These are phyloP conservation scores for Daldinia childiae DNA, from an alignment of 495 filamentous ascomycete species.

Conservation along the genomic window DNA sequence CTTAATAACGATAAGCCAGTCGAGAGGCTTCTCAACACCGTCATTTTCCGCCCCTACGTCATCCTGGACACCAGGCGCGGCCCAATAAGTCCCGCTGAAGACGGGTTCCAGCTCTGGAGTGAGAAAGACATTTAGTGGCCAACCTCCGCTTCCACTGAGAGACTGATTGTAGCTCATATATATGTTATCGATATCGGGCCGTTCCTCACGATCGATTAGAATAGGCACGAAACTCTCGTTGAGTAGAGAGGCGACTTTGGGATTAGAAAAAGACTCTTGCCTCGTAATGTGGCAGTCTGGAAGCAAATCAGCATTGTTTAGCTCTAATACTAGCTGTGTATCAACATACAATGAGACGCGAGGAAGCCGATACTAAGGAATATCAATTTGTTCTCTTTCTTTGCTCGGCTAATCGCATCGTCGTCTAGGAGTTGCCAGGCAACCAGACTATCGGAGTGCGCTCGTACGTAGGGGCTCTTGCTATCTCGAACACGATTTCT, in stretches of 20 bases:
- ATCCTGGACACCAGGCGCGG: constrained; percentile 74
- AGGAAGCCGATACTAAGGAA: constrained; percentile 97
- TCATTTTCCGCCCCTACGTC: constrained; percentile 44
- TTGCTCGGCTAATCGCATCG: constrained; percentile 78
- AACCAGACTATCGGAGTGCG: constrained; percentile 84
- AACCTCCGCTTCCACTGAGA: constrained; percentile 89
- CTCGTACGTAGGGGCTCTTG: constrained; percentile 84
- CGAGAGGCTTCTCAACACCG: constrained; percentile 42
- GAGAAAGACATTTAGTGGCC: constrained; percentile 96
- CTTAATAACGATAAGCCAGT: constrained; percentile 74
- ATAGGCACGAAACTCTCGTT: constrained; percentile 92
- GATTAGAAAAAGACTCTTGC: constrained; percentile 89
- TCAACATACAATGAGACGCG: constrained; percentile 85
- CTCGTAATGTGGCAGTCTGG: constrained; percentile 93
- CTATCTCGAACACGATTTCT: constrained; percentile 78
- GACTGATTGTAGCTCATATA: constrained; percentile 99
- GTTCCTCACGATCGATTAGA: constrained; percentile 93
- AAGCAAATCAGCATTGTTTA: constrained; percentile 14
- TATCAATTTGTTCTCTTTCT: constrained; percentile 81
- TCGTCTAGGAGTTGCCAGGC: constrained; percentile 92
- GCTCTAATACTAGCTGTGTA: constrained; percentile 1
- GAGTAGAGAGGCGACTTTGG: constrained; percentile 79
- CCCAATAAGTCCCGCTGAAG: constrained; percentile 97
- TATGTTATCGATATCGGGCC: constrained; percentile 93
- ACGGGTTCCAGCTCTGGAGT: constrained; percentile 93